Base-by-base conservation (phyloP, 1,284 basidiomycete genomes). In the Boletus coffeatus region DNA sequence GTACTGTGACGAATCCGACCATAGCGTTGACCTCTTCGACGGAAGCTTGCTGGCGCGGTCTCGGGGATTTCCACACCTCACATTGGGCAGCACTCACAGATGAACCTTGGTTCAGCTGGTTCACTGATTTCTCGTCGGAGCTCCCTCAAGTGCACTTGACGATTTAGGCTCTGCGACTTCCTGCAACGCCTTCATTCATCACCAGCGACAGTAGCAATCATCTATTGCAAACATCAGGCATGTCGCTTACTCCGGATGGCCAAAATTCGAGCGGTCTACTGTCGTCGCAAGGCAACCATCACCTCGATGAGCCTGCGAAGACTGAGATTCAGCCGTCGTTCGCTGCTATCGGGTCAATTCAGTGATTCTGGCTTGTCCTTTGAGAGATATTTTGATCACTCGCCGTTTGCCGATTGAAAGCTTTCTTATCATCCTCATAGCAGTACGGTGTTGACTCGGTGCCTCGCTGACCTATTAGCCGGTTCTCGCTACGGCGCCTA, bases 1-100 rank as follows among this genome's bases (percentile, higher is more conserved):
- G 88, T 57, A 85, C 79, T 25, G 86, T 87, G 53, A 90, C 89
- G 3, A 90, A 89, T 71, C 88, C 89, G n/a, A 84, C 83, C 62
- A 74, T 90, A 70, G 83, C 80, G 13, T 74, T 88, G 63, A 83
- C 83, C 8, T 79, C 81, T 37, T 79, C 83, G 1, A 79, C 82
- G 62, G 62, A 84, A 84, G 67, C 71, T 82, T 18, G 70, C 74
- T 34, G 79, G 77, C 29, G 74, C 81, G 3, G 79, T 81, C 7
- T 85, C 88, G 0, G 83, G 83, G 13, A 81, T 84, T 16, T 79
- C 81, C n/a, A 87, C 88, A 13, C 88, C 90, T 2, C 83, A 86
- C 57, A 67, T 86, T 57, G 81, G 83, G 55, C 87, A 88, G 67
- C 80, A 86, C 34, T 34, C 83, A 16, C 85, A 89, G 68, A 80